These are phyloP conservation scores for Prunus mongolica DNA, from an alignment of 306 rosid species.

Conservation along the genomic window DNA sequence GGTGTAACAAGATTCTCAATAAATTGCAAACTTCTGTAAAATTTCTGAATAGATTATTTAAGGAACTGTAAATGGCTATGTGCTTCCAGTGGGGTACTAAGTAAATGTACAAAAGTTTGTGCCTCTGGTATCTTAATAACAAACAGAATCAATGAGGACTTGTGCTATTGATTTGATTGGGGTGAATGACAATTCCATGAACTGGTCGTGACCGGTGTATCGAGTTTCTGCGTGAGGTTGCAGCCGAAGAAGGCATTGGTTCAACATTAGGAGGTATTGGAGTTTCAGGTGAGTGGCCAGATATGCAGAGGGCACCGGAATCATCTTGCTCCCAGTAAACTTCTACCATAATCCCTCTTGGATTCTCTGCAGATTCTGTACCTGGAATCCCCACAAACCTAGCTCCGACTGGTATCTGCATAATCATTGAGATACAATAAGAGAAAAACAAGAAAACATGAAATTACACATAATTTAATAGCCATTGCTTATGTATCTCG, in stretches of 20 bases:
- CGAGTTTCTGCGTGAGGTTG: conserved; percentile 24
- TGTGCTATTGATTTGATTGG: conserved; percentile 30
- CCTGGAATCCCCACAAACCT: conserved; percentile 78
- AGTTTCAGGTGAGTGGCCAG: conserved; percentile 54
- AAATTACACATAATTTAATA: neutral
- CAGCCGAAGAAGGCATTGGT: conserved; percentile 25
- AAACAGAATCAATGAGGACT: neutral
- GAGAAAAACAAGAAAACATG: neutral
- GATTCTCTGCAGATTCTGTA: conserved; percentile 59
- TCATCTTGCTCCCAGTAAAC: conserved; percentile 84
- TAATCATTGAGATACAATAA: neutral
- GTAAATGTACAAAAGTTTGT: neutral
- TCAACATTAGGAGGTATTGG: conserved; percentile 40
- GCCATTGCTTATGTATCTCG: neutral
- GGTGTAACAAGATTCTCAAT: neutral
- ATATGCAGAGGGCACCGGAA: conserved; percentile 55
- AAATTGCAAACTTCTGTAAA: neutral
- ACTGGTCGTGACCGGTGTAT: conserved; percentile 22
- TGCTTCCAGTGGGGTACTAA: neutral
- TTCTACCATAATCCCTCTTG: conserved; percentile 74
- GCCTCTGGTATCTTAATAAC: neutral
- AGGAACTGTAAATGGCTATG: neutral
- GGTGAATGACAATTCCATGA: conserved; percentile 53
- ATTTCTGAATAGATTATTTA: neutral
- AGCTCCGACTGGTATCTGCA: conserved; percentile 74